These are phyloP conservation scores for Leishmania major DNA, from an alignment of 208 protist genomes.

Conservation along the genomic window DNA sequence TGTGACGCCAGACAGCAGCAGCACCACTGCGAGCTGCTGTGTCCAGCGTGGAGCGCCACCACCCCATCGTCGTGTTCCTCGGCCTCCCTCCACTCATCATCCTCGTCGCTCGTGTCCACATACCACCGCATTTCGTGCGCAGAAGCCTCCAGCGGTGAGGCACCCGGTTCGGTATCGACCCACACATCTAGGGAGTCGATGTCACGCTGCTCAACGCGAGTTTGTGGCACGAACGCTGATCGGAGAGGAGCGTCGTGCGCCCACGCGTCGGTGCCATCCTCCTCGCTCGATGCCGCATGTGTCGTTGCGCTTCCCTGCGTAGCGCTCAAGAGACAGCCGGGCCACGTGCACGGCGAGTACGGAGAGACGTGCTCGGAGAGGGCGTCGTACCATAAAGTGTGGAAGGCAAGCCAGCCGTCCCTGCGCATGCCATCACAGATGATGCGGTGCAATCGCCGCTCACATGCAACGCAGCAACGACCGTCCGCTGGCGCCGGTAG, in stretches of 20 bases:
- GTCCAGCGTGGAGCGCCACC: background rate
- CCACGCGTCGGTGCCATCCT: background rate
- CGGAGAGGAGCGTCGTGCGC: background rate
- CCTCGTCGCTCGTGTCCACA: conserved; percentile 27
- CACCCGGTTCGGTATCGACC: background rate
- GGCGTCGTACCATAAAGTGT: conserved; percentile 40
- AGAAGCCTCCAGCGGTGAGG: background rate
- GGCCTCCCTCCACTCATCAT: conserved; percentile 1
- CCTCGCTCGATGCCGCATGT: background rate
- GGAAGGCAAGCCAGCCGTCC: conserved; percentile 39
- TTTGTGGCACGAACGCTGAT: background rate
- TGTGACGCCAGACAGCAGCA: background rate
- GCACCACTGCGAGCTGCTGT: background rate
- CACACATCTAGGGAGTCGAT: background rate
- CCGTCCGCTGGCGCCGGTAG: background rate
- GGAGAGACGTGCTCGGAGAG: background rate
- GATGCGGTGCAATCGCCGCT: conserved; percentile 1
- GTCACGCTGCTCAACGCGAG: background rate
- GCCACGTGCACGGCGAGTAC: background rate
- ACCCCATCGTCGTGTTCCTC: background rate
- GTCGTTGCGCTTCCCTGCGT: background rate
- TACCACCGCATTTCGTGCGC: conserved; percentile 19
- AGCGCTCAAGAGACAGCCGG: background rate
- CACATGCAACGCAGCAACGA: background rate
- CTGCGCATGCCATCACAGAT: conserved; percentile 26